Conservation (phyloP, 2,329 filamentous ascomycete species). For the Fusarium sp. region DNA sequence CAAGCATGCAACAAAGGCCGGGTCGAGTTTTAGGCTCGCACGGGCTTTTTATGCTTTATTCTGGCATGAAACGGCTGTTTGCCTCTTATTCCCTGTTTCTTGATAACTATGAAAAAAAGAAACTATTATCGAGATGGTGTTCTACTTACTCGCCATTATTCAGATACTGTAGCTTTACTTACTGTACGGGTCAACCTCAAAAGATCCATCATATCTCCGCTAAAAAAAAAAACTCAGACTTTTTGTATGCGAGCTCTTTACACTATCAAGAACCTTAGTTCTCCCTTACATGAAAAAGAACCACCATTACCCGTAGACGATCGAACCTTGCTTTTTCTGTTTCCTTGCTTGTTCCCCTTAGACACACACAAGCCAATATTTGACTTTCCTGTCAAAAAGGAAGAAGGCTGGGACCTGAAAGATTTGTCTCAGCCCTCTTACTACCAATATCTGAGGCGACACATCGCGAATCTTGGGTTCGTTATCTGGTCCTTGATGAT, state of each 20-base stretch:
- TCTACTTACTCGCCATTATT: background rate
- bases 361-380: background rate
- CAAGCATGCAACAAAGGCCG: background rate
- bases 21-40: background rate
- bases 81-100: background rate
- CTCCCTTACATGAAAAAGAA: background rate
- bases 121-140: background rate
- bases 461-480: slow-evolving; percentile 8
- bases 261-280: slow-evolving; percentile 3
- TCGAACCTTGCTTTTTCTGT: slow-evolving; percentile 15
- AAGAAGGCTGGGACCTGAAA: slow-evolving; percentile 2
- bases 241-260: slow-evolving; percentile 27
- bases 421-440: slow-evolving; percentile 23
- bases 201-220: background rate
- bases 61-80: background rate
- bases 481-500: slow-evolving; percentile 29
- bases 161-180: background rate
- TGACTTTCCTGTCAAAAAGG: background rate
- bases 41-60: background rate
- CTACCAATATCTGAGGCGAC: background rate
- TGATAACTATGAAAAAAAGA: background rate
- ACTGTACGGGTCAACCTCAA: background rate
- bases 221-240: slow-evolving; percentile 15
- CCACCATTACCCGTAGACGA: background rate
- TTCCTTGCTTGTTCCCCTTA: background rate